These are phyloP conservation scores for Fraxinus cuspidata DNA, from an alignment of 257 asterid species.

Conservation along the genomic window DNA sequence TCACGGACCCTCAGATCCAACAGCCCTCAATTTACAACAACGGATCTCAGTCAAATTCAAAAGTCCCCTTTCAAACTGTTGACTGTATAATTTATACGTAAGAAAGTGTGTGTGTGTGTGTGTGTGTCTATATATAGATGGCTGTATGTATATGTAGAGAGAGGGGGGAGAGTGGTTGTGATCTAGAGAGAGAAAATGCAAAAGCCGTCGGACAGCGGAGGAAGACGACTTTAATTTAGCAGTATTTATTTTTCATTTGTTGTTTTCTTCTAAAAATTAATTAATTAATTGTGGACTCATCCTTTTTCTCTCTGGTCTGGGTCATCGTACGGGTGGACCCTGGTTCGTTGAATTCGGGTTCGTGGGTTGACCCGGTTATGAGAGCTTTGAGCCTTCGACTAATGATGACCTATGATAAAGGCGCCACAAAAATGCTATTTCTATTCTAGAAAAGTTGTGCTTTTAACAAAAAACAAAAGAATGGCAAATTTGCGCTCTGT, in stretches of 20 bases:
- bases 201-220: constrained; percentile 35
- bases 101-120: neutral
- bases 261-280: neutral
- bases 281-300: neutral
- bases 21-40: constrained; percentile 24
- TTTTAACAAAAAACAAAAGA: neutral
- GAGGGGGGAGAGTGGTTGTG: constrained; percentile 24
- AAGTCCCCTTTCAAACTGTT: constrained; percentile 4
- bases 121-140: neutral
- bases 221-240: constrained; percentile 29
- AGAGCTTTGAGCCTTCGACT: neutral
- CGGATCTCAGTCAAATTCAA: constrained; percentile 33
- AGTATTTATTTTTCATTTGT: neutral
- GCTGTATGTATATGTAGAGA: constrained; percentile 12
- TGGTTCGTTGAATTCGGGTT: neutral
- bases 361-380: neutral
- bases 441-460: neutral
- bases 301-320: neutral
- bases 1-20: constrained; percentile 56
- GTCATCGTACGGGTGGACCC: neutral
- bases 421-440: neutral
- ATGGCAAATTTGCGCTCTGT: too few species aligned
- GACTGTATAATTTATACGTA: neutral
- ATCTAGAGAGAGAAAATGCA: constrained; percentile 38
- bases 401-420: neutral